Evolutionary conservation across 23 red algal genomes (phyloP).

Genomic region (Gracilaria vermiculophylla): DNA sequence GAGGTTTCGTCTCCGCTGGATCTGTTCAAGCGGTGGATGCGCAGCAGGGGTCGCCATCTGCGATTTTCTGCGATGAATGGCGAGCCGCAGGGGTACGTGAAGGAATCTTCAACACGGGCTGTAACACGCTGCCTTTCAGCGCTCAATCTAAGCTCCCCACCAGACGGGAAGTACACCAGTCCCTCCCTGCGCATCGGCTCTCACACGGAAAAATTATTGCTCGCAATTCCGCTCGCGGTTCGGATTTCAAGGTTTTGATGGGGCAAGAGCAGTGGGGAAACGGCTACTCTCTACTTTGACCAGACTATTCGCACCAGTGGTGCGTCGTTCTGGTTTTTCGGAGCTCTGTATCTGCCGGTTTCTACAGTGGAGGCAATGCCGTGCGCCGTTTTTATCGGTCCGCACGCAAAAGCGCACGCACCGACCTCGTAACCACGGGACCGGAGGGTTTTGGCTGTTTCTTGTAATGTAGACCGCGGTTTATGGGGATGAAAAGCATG

Average conservation of each 20-base stretch:
- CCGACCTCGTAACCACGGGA: not conserved
- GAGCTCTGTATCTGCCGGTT: not conserved
- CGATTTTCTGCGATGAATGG: slow-evolving; percentile 1
- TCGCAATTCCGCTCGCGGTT: slow-evolving; percentile 1
- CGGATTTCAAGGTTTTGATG: slow-evolving; percentile 17
- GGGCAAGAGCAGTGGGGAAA: not conserved
- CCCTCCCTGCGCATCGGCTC: slow-evolving; percentile 24
- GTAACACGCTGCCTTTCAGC: not conserved
- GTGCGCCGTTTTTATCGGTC: not conserved
- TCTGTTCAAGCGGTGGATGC: not conserved
- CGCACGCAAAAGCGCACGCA: too few species aligned
- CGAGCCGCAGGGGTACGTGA: not conserved
- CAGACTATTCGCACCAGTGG: not conserved
- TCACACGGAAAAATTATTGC: slow-evolving; percentile 16
- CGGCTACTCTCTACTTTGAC: slow-evolving; percentile 24
- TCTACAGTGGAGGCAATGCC: not conserved
- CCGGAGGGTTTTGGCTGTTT: not conserved
- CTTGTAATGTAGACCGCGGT: slow-evolving; percentile 5
- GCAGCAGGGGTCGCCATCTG: not conserved
- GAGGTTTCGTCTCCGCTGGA: too few species aligned
- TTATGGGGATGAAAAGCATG: slow-evolving; percentile 8
- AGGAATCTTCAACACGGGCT: not conserved
- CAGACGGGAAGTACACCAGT: not conserved
- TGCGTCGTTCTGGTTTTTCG: slow-evolving; percentile 40
- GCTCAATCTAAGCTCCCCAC: not conserved